phyloP scores from a whole-genome alignment of 257 asterid species.

The Oldenlandia corymbosa region DNA sequence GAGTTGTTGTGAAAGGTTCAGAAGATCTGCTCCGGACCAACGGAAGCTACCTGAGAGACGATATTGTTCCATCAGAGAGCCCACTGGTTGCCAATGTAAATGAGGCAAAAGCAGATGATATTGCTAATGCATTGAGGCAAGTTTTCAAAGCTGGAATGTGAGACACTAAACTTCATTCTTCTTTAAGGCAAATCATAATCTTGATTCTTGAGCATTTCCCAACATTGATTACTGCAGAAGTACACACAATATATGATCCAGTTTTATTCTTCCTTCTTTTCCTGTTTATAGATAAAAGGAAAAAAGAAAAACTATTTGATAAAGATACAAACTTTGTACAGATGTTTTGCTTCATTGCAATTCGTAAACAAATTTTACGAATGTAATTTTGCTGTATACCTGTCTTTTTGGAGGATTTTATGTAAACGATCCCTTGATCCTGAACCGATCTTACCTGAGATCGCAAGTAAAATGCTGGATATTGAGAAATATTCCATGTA shows the following conservation, averaged over 20 bases:
- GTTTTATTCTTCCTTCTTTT: not conserved
- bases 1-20: constrained; percentile 54
- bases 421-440: no score
- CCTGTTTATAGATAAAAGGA: not conserved
- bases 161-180: not conserved
- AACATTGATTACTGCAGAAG: not conserved
- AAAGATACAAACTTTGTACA: no score
- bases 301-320: not conserved
- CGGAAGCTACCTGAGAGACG: constrained; percentile 72
- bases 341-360: no score
- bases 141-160: constrained; percentile 48
- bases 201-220: not conserved
- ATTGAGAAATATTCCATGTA: no score
- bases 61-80: constrained; percentile 61
- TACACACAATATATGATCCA: not conserved
- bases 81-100: constrained; percentile 38
- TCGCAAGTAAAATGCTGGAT: no score
- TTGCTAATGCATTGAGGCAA: constrained; percentile 43
- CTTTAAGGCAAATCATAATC: not conserved
- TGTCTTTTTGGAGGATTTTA: no score
- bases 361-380: no score
- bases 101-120: constrained; percentile 45
- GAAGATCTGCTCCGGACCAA: constrained; percentile 65
- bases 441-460: no score
- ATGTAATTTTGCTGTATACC: no score